Base-by-base conservation (phyloP, 139 green algal genomes). In the Coelastrella sp. region DNA sequence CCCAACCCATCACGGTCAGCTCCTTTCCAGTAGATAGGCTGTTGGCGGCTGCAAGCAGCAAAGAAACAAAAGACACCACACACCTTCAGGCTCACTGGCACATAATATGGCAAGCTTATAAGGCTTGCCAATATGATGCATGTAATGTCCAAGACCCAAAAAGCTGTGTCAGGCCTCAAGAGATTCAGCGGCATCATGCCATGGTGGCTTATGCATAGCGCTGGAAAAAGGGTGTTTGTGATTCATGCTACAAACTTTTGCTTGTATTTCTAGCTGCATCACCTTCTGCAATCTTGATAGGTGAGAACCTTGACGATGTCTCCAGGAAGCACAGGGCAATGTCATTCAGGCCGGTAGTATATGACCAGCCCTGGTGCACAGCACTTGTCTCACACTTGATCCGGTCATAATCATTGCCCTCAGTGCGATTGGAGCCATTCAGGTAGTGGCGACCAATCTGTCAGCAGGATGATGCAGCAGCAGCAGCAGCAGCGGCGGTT, bases 311-410 rank as follows among this genome's bases (percentile, higher is more conserved):
- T 27, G 53, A 71, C 5, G 4, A 7, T 15, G 8, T 27, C 5
- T 32, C 53, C 53, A 82, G 51, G 53, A 82, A 82, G 75, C 75
- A 82, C 30, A 82, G 75, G 8, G 53, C 45, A 27, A 82, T 71
- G 53, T 82, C 75, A 59, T 71, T 71, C 23, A 34, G 13, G 7
- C 53, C 75, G 0, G 27, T 23, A 21, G 51, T 53, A 3, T 35
- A 17, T n/a, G 53, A 71, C 75, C 75, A 82, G 53, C 53, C 53
- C 0, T 60, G 34, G n/a, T 82, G 53, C 19, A 82, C 23, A 9
- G 37, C 35, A 5, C 35, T 71, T 6, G 38, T 71, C 0, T 25
- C 23, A 35, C 75, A 82, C 19, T 40, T n/a, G 7, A 74, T 48
- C 35, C 66, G 13, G 66, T 74, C 66, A 50, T 50, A 74, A 27